Evolutionary conservation across 352 stramenopile genomes (phyloP), one percentile per base, ranked within the genome.

Genomic region (Phytopythium helicoides): DNA sequence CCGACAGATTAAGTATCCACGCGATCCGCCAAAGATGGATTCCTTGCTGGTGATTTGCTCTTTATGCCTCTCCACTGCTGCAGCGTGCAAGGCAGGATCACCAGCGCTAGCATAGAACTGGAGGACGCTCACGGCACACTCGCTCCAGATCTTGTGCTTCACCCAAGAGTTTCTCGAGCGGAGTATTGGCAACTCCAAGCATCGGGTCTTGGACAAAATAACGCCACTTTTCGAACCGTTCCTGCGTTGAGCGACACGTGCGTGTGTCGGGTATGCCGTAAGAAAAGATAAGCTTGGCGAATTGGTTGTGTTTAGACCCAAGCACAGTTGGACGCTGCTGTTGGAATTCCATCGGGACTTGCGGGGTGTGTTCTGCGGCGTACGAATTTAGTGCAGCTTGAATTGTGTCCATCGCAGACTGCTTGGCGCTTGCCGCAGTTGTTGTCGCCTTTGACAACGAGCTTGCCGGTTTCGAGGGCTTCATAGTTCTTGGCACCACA

Each of bases 241-340:
- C 75, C 16, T 58, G 54, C 23, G 74, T 39, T 36, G 77, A 63
- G 45, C 69, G 68, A 39, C 81, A 92, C n/a, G 60, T 68, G 12
- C 74, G 69, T 4, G 77, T 68, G 48, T 94, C 81, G 0, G 86
- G 86, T 26, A 95, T 86, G 7, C 86, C 86, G 23, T 78, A 86
- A 18, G 75, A 74, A 51, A 89, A 89, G 35, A 92, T 53, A 31
- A 92, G 69, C 48, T 87, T 89, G 2, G 84, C 82, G 52, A 95
- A 95, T 16, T 82, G 76, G 35, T 79, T 82, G 38, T 84, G 74
- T 8, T 76, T 82, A 1, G 61, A 56, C 6, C 59, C 55, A 35
- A 52, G 26, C 46, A 31, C 2, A 14, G 31, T 38, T 18, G 18
- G 16, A 19, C 45, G 45, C 44, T 51, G 41, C 0, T 35, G 22